Evolutionary conservation across 257 asterid genomes (phyloP).

Genomic region (Solanum piurae): DNA sequence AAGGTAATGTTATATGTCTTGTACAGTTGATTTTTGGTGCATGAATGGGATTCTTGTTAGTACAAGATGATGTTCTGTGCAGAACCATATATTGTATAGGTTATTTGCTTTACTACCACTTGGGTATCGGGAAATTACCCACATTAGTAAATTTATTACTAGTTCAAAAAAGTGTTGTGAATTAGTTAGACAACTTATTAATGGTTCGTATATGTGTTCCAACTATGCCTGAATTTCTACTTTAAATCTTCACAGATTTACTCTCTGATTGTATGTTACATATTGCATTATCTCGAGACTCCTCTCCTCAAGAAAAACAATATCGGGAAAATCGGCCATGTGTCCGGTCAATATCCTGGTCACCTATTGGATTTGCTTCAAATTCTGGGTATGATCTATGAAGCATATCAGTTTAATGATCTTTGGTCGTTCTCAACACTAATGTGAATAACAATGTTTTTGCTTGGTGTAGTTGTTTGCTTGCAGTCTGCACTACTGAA

Average conservation of each 20-base stretch:
- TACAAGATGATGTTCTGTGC: not conserved
- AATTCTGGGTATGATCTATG: slow-evolving; percentile 55
- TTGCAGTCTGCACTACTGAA: slow-evolving; percentile 76
- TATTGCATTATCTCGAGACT: slow-evolving; percentile 44
- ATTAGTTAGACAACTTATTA: not conserved
- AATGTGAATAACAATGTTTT: not conserved
- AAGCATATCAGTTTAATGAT: not conserved
- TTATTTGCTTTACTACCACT: not conserved
- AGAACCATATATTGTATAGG: not conserved
- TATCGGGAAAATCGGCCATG: slow-evolving; percentile 34
- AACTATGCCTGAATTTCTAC: not conserved
- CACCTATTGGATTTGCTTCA: slow-evolving; percentile 75
- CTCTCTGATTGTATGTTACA: slow-evolving; percentile 66
- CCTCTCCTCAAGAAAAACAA: not conserved
- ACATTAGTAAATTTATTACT: not conserved
- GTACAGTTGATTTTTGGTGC: not conserved
- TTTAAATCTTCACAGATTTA: slow-evolving; percentile 31
- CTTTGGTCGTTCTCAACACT: not conserved
- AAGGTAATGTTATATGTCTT: slow-evolving; percentile 28
- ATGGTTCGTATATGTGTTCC: not conserved
- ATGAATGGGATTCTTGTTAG: not conserved
- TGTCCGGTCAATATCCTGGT: slow-evolving; percentile 87
- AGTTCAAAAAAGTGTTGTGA: not conserved
- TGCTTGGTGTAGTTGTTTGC: slow-evolving; percentile 55
- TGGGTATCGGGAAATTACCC: not conserved